Evolutionary conservation across 257 asterid species (phyloP).

Genomic region (Nicotiana sylvestris): DNA sequence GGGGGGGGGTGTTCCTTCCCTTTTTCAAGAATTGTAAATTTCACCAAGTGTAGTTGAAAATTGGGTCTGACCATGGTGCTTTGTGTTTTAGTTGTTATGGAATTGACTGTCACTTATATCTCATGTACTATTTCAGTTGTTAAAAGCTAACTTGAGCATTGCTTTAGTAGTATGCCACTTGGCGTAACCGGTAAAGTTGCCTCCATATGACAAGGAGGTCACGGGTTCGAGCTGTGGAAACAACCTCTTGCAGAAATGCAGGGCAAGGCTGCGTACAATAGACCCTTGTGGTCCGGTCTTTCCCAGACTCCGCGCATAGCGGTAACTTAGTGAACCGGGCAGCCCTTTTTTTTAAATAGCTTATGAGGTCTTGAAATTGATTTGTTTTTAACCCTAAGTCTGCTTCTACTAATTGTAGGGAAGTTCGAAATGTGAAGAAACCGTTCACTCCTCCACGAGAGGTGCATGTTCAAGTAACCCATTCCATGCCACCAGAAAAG

Average conservation of each 20-base stretch:
- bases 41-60: slow-evolving; percentile 1
- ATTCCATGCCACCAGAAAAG: slow-evolving; percentile 70
- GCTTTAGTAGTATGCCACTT: neutral
- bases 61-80: neutral
- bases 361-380: neutral
- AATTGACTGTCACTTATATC: neutral
- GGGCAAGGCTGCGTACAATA: too few relatives aligned
- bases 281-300: too few relatives aligned
- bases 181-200: too few relatives aligned
- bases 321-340: too few relatives aligned
- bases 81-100: neutral
- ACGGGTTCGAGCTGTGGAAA: too few relatives aligned
- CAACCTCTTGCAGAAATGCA: too few relatives aligned
- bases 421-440: slow-evolving; percentile 35
- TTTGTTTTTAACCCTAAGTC: neutral
- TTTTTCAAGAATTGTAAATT: neutral
- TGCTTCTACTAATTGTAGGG: slow-evolving; percentile 28
- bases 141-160: neutral
- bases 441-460: slow-evolving; percentile 58
- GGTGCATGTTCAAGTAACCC: slow-evolving; percentile 62
- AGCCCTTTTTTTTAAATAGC: too few relatives aligned
- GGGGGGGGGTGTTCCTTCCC: too few relatives aligned
- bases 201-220: too few relatives aligned
- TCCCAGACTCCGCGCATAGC: too few relatives aligned
- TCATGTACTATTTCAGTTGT: neutral